A percentile compares a stretch with the other conserved stretches of the same genome.
These are phyloP conservation scores for Aristolochia fimbriata DNA, from an alignment of 164 flowering plant genomes.

Conservation along the genomic window DNA sequence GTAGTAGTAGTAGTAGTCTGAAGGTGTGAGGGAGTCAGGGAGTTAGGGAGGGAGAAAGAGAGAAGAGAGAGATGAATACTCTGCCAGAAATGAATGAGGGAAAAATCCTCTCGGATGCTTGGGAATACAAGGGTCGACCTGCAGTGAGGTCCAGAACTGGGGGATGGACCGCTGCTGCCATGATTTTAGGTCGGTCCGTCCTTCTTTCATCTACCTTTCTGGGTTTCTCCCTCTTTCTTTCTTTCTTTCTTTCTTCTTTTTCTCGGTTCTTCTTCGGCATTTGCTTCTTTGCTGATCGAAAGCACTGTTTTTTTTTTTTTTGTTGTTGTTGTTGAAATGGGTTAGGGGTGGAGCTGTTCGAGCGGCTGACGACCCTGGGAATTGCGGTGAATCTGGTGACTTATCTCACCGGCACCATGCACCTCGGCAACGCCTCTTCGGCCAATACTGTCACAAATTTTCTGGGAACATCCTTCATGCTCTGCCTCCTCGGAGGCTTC, in stretches of 20 bases:
- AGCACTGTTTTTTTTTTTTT: no score
- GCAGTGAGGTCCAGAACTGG: constrained; percentile 58
- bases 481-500: constrained; percentile 83
- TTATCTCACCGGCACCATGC: constrained; percentile 80
- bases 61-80: no score
- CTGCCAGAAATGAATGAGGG: constrained; percentile 32
- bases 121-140: constrained; percentile 76
- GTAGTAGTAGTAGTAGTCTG: no score
- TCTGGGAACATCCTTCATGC: constrained; percentile 89
- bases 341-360: constrained; percentile 67
- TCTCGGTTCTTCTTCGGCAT: neutral
- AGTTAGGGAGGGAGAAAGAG: neutral
- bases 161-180: constrained; percentile 86
- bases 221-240: neutral
- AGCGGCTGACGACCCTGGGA: constrained; percentile 78
- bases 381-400: constrained; percentile 90
- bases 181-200: constrained; percentile 67
- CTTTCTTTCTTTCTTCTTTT: neutral
- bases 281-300: neutral
- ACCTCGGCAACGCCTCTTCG: constrained; percentile 65
- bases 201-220: no score
- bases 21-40: constrained; percentile 1
- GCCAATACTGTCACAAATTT: constrained; percentile 91
- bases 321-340: neutral
- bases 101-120: constrained; percentile 57